A percentile compares a stretch with the other conserved stretches of the same genome.
Conservation (phyloP, 2,329 filamentous ascomycete genomes). For the Penicillium sp. region DNA sequence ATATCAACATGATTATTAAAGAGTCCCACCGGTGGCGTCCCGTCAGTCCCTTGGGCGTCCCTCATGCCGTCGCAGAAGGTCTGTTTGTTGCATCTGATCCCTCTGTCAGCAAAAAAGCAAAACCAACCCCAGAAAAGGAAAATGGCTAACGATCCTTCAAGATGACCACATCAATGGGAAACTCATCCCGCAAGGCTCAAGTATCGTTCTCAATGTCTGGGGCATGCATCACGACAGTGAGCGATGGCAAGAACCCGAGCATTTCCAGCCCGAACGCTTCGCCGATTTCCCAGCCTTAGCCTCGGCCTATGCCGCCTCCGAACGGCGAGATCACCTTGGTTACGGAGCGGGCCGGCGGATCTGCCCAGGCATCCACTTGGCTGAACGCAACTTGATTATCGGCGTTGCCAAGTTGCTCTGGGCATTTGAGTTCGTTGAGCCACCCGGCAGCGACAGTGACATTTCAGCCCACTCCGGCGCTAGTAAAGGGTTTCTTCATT, state of each 20-base stretch:
- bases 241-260: neutral
- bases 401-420: neutral
- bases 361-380: conserved; percentile 1
- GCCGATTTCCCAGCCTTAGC: neutral
- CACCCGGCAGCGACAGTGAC: neutral
- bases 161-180: neutral
- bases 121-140: neutral
- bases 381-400: neutral
- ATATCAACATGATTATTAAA: neutral
- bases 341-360: neutral
- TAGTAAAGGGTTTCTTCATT: neutral
- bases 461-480: neutral
- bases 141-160: neutral
- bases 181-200: neutral
- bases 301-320: neutral
- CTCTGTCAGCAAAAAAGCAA: neutral
- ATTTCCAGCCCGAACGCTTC: neutral
- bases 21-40: neutral
- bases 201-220: neutral
- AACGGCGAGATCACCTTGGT: neutral
- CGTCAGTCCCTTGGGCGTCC: neutral
- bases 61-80: neutral
- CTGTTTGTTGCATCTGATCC: neutral
- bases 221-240: neutral
- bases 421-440: neutral